phyloP scores from a whole-genome alignment of 176 grass and related monocot species.

The Rhipidocladum racemiflorum region DNA sequence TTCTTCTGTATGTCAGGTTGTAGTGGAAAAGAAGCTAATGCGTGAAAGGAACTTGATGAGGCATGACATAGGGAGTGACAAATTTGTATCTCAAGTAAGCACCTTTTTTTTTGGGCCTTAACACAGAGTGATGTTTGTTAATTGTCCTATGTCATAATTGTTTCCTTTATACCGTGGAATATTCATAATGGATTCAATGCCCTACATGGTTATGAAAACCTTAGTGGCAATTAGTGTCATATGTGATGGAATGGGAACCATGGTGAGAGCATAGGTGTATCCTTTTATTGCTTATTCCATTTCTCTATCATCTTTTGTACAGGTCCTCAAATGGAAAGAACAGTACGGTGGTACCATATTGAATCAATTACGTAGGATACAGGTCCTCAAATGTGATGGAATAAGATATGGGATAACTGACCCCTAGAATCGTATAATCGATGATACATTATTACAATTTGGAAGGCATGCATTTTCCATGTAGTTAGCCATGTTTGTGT shows the following conservation, averaged over 20 bases:
- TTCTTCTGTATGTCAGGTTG: slow-evolving; percentile 57
- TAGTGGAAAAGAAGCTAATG: slow-evolving; percentile 96
- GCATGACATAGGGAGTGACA: slow-evolving; percentile 78
- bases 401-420: no score
- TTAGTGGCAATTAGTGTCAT: not conserved
- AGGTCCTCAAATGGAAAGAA: slow-evolving; percentile 98
- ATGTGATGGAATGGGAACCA: not conserved
- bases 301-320: slow-evolving; percentile 24
- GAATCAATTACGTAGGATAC: slow-evolving; percentile 71
- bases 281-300: slow-evolving; percentile 12
- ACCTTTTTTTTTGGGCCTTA: not conserved
- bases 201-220: not conserved
- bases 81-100: slow-evolving; percentile 73
- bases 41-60: slow-evolving; percentile 77
- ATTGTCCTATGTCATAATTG: not conserved
- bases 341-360: slow-evolving; percentile 79
- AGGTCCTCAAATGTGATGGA: no score
- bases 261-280: not conserved
- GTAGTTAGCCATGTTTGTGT: no score
- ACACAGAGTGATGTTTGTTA: not conserved
- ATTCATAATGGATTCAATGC: not conserved
- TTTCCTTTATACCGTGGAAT: not conserved
- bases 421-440: no score
- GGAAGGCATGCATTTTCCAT: no score
- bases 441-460: no score